Base-by-base conservation (phyloP, 306 rosid genomes). In the Malus sieversii region DNA sequence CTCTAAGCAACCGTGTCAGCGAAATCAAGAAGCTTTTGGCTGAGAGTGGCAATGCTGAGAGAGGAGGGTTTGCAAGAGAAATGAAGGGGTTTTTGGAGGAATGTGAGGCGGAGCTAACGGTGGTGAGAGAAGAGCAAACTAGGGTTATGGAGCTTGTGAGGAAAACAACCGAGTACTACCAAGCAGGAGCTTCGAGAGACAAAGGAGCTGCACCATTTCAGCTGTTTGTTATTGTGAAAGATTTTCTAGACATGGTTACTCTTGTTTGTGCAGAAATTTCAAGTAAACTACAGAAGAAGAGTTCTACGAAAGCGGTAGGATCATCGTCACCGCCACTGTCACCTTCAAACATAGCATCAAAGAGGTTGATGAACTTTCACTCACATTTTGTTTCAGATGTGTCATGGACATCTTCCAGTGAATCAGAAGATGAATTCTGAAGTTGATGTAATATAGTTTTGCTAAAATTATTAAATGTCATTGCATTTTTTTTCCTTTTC, bases 61-160 rank as follows among this genome's bases (percentile, higher is more conserved):
- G 75, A 45, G 86, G 84, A 72, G 89, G 84, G 45, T 92, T 89
- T 44, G 35, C 75, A 73, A 79, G 64, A 27, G 91, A 88, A 52
- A 90, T 87, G 90, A 86, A 80, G 75, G 89, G 79, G 40, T 95
- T 95, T 66, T 46, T 90, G 4, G 88, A 92, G 80, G 80, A 83
- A 51, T 88, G 92, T 58, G 93, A 90, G 71, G 90, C 82, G 58
- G 98, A 92, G 80, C 83, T 95, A 11, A 79, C 78, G 75, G 82
- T 77, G 72, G 90, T 85, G 80, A 80, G 85, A 48, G 89, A 85
- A 76, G 96, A 92, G 68, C 86, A 89, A 22, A 76, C 67, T 42
- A 86, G 85, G 79, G 84, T 88, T 5, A 62, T 90, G 88, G 91
- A 85, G 76, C 62, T 89, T 68, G 97, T 95, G 88, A 82, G 79